Evolutionary conservation across 306 rosid genomes (phyloP).

Genomic region (Delonix regia): DNA sequence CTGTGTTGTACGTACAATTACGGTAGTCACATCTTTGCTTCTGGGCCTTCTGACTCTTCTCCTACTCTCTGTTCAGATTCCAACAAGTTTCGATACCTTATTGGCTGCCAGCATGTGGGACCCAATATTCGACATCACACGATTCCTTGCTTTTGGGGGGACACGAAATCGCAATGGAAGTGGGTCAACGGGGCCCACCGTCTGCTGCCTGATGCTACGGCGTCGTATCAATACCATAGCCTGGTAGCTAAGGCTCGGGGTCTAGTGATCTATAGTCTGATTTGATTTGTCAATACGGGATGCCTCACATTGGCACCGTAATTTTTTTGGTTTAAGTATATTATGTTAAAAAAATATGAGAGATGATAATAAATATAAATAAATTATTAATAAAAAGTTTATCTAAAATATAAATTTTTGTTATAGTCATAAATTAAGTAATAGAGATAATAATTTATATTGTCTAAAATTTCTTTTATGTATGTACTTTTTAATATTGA

Average conservation of each 20-base stretch:
- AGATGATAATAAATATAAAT: too few species aligned
- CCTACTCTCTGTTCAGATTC: background rate
- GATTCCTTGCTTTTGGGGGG: too few species aligned
- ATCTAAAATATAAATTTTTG: too few species aligned
- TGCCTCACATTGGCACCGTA: background rate
- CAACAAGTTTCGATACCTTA: constrained; percentile 21
- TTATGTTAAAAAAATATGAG: too few species aligned
- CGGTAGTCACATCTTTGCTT: background rate
- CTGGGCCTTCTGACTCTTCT: background rate
- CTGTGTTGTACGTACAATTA: background rate
- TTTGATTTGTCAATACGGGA: background rate
- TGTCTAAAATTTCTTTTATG: too few species aligned
- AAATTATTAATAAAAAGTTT: too few species aligned
- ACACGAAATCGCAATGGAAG: background rate
- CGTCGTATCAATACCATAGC: background rate
- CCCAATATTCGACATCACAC: constrained; percentile 9
- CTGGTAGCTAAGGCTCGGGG: too few species aligned
- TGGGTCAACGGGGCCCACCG: background rate
- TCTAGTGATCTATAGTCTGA: background rate
- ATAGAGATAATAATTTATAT: too few species aligned
- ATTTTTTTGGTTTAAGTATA: too few species aligned
- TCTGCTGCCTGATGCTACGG: background rate
- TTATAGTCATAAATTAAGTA: too few species aligned
- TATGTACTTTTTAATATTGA: too few species aligned
- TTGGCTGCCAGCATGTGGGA: constrained; percentile 18